A percentile compares a stretch with the other conserved stretches of the same genome.
Evolutionary conservation across 2,329 filamentous ascomycete genomes (phyloP).

Genomic region (Pseudocercospora vitis): DNA sequence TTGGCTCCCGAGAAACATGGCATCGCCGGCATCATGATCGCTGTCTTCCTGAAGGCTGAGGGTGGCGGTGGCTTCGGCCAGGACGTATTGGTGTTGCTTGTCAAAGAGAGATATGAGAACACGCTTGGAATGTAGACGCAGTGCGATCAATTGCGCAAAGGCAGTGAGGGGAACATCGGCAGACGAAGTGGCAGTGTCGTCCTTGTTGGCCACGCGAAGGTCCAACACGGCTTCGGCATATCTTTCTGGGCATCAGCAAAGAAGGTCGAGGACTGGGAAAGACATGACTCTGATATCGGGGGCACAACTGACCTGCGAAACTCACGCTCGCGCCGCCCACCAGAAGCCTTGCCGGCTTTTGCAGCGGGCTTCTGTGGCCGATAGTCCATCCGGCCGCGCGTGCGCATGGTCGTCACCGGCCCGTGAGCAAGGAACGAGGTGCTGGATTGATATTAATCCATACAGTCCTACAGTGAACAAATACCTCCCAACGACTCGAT

Average conservation of each 20-base stretch:
- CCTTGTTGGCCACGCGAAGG: neutral
- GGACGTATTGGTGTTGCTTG: slow-evolving; percentile 49
- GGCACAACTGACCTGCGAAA: slow-evolving; percentile 16
- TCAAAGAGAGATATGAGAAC: slow-evolving; percentile 49
- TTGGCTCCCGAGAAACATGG: slow-evolving; percentile 34
- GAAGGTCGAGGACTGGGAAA: too few species aligned
- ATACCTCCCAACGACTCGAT: too few species aligned
- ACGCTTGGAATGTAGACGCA: slow-evolving; percentile 39
- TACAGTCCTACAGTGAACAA: too few species aligned
- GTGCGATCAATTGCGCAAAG: slow-evolving; percentile 46
- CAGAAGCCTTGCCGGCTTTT: neutral
- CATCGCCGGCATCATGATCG: slow-evolving; percentile 38
- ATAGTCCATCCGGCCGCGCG: too few species aligned
- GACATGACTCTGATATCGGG: too few species aligned
- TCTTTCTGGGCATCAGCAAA: neutral
- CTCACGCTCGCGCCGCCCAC: slow-evolving; percentile 11
- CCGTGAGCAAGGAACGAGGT: too few species aligned
- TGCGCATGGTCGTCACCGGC: too few species aligned
- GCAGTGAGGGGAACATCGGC: slow-evolving; percentile 39
- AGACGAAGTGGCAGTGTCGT: slow-evolving; percentile 9
- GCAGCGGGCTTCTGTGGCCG: neutral
- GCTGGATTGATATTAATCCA: too few species aligned
- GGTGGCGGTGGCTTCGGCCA: slow-evolving; percentile 52
- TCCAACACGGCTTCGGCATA: slow-evolving; percentile 19
- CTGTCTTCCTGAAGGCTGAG: slow-evolving; percentile 39